Conservation (phyloP, 73 alveolate species). For the Urostyla sp. region DNA sequence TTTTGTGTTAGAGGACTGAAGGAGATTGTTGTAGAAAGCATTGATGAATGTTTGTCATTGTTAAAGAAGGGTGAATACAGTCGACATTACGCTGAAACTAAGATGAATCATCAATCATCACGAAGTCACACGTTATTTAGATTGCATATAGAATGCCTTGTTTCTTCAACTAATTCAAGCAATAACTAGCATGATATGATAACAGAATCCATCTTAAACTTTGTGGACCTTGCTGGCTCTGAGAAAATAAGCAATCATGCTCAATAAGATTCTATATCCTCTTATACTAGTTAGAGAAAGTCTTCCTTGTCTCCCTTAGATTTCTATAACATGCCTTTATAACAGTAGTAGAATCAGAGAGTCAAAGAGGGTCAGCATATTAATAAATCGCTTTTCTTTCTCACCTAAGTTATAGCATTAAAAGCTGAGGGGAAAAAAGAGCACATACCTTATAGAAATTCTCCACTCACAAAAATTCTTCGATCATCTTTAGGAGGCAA, state of each 20-base stretch:
- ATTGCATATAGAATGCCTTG: conserved; percentile 58
- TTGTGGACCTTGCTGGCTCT: conserved; percentile 99
- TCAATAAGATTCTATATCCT: background rate
- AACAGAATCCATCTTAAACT: conserved; percentile 78
- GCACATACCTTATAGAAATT: conserved; percentile 95
- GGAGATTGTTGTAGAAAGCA: conserved; percentile 74
- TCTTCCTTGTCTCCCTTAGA: conserved; percentile 43
- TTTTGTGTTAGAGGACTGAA: conserved; percentile 81
- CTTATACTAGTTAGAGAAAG: conserved; percentile 35
- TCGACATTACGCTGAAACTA: conserved; percentile 86
- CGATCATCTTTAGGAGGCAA: conserved; percentile 97
- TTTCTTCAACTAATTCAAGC: background rate
- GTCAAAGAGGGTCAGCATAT: conserved; percentile 89
- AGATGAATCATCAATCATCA: conserved; percentile 84
- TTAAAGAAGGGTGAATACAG: conserved; percentile 80
- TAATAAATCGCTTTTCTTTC: conserved; percentile 83
- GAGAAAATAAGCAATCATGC: conserved; percentile 89
- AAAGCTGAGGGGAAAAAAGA: conserved; percentile 80
- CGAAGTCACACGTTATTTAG: conserved; percentile 88
- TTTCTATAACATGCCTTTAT: conserved; percentile 41
- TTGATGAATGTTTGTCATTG: conserved; percentile 82
- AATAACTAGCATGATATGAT: conserved; percentile 60
- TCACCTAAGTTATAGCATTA: conserved; percentile 83
- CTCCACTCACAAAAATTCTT: conserved; percentile 95
- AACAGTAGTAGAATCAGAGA: no score